Evolutionary conservation across 164 flowering plant species (phyloP).

Genomic region (Protea cynaroides): DNA sequence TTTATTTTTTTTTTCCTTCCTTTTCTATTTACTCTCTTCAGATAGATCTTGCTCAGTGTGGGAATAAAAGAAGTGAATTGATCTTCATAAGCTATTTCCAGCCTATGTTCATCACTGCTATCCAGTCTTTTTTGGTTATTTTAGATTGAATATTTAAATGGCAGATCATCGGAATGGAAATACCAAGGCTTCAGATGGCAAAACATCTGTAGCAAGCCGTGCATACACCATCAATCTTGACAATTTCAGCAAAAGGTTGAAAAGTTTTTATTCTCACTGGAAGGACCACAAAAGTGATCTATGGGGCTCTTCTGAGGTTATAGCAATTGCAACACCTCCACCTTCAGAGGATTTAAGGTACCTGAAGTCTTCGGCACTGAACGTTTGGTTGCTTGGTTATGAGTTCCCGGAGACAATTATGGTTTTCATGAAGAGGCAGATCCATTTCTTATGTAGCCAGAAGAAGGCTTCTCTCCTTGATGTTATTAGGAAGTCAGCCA

Average conservation of each 20-base stretch:
- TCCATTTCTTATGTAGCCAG: conserved; percentile 67
- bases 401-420: conserved; percentile 87
- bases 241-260: conserved; percentile 42
- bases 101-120: too few relatives aligned
- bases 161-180: conserved; percentile 30
- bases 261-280: conserved; percentile 59
- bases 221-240: conserved; percentile 38
- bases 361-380: conserved; percentile 68
- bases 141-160: conserved; percentile 16
- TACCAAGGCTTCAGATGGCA: conserved; percentile 15
- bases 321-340: conserved; percentile 72
- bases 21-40: too few relatives aligned
- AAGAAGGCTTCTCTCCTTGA: conserved; percentile 69
- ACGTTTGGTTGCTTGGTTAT: conserved; percentile 72
- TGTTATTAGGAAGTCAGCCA: conserved; percentile 42
- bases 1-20: too few relatives aligned
- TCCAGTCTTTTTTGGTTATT: too few relatives aligned
- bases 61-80: too few relatives aligned
- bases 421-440: conserved; percentile 57
- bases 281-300: conserved; percentile 29
- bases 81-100: too few relatives aligned
- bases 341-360: conserved; percentile 67
- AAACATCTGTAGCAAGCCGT: conserved; percentile 13
- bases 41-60: too few relatives aligned
- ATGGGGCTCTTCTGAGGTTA: conserved; percentile 51